phyloP scores from a whole-genome alignment of 768 basidiomycete genomes.

The Russula olivacea region DNA sequence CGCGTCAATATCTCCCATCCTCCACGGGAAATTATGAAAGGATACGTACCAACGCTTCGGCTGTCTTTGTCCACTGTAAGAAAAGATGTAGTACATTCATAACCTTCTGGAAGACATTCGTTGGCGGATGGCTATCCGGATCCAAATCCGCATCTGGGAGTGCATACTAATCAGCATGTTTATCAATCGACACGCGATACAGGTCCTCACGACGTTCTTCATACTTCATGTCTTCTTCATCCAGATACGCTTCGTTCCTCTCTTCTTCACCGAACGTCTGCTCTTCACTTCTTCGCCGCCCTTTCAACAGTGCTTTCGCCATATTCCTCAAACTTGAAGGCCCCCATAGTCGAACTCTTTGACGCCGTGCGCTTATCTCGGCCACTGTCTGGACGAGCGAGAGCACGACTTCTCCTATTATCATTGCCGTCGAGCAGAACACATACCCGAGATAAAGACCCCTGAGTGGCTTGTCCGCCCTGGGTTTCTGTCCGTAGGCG shows the following conservation, averaged over 20 bases:
- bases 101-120: slow-evolving; percentile 38
- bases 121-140: slow-evolving; percentile 45
- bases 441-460: slow-evolving; percentile 47
- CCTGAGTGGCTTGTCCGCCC: slow-evolving; percentile 30
- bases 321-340: slow-evolving; percentile 41
- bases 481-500: slow-evolving; percentile 12
- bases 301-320: slow-evolving; percentile 29
- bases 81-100: slow-evolving; percentile 34
- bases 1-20: background rate
- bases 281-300: slow-evolving; percentile 26
- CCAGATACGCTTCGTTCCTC: slow-evolving; percentile 27
- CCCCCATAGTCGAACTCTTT: slow-evolving; percentile 41
- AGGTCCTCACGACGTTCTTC: slow-evolving; percentile 20
- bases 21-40: background rate
- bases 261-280: slow-evolving; percentile 31
- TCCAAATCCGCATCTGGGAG: slow-evolving; percentile 33
- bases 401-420: slow-evolving; percentile 36
- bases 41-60: slow-evolving; percentile 36
- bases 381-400: slow-evolving; percentile 35
- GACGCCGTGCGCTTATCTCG: slow-evolving; percentile 36
- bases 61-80: slow-evolving; percentile 38
- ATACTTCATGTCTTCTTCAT: slow-evolving; percentile 25
- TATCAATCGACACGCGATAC: background rate
- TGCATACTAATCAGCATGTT: slow-evolving; percentile 3
- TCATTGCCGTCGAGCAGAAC: slow-evolving; percentile 41